These are phyloP conservation scores for Marchantia polymorpha DNA, from an alignment of 225 moss, liverwort and hornwort genomes.

Conservation along the genomic window DNA sequence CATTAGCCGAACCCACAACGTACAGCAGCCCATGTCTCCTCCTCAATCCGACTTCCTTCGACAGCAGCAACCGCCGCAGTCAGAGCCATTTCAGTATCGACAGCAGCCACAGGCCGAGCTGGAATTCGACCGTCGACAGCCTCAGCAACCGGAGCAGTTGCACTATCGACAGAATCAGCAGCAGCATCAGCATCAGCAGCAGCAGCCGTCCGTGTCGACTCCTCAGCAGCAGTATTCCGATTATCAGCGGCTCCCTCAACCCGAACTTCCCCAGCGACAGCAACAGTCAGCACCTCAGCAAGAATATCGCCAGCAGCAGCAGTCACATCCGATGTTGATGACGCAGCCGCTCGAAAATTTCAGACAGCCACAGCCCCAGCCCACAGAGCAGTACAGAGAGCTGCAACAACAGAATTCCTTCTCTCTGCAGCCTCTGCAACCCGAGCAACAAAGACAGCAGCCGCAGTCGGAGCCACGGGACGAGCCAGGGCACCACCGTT, in stretches of 20 bases:
- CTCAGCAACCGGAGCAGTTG: background rate
- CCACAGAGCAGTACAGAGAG: constrained; percentile 3
- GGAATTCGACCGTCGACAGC: background rate
- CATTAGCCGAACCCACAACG: constrained; percentile 18
- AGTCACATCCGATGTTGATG: background rate
- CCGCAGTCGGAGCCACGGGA: background rate
- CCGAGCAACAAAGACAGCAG: background rate
- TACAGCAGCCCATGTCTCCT: background rate
- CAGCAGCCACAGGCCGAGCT: background rate
- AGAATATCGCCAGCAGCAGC: background rate
- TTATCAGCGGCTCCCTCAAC: background rate
- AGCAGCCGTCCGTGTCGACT: background rate
- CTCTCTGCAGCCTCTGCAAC: background rate
- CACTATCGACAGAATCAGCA: background rate
- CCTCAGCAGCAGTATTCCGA: background rate
- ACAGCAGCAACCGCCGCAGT: background rate
- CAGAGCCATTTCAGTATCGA: background rate
- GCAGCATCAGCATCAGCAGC: background rate
- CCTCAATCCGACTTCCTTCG: background rate
- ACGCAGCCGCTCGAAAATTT: background rate
- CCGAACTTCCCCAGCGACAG: background rate
- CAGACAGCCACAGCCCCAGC: background rate
- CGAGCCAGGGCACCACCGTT: background rate
- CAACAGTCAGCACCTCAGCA: background rate
- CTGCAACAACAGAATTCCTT: background rate